A percentile compares a stretch with the other conserved stretches of the same genome.
Conservation (phyloP, 352 stramenopile species). For the Phytopythium ostracodes region DNA sequence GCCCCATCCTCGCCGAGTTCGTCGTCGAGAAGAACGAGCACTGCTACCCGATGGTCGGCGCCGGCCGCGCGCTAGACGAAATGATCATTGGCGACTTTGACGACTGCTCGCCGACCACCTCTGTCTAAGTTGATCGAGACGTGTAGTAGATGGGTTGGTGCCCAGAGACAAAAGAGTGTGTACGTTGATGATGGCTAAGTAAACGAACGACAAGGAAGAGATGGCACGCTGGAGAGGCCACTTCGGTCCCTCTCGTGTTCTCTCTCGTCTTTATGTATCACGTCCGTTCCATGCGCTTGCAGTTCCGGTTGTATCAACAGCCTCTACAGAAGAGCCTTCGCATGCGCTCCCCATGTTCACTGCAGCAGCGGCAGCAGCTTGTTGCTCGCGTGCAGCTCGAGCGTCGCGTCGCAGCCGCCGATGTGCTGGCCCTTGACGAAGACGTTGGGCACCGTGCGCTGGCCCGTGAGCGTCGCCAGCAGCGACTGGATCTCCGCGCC, state of each 20-base stretch:
- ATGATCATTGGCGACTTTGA: slow-evolving; percentile 97
- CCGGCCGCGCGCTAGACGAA: slow-evolving; percentile 88
- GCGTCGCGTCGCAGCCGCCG: slow-evolving; percentile 89
- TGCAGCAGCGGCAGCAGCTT: slow-evolving; percentile 56
- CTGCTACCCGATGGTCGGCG: slow-evolving; percentile 94
- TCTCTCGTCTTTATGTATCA: slow-evolving; percentile 6
- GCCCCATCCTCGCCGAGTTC: slow-evolving; percentile 93
- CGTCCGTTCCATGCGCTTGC: background rate
- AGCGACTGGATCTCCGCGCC: slow-evolving; percentile 89
- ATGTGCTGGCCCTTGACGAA: slow-evolving; percentile 97
- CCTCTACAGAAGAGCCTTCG: too few relatives aligned
- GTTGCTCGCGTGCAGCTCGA: slow-evolving; percentile 47
- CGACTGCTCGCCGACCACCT: slow-evolving; percentile 89
- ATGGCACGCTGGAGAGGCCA: background rate
- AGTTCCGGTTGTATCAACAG: background rate
- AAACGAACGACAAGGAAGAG: slow-evolving; percentile 8
- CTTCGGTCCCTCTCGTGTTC: background rate
- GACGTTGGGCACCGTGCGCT: slow-evolving; percentile 97
- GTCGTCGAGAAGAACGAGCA: slow-evolving; percentile 93
- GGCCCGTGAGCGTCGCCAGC: slow-evolving; percentile 90
- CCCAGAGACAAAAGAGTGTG: background rate
- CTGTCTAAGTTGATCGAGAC: slow-evolving; percentile 53
- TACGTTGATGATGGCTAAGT: slow-evolving; percentile 5
- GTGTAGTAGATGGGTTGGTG: background rate
- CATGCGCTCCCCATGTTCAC: slow-evolving; percentile 19